Percentiles rank a stretch among this genome's conserved stretches.
Evolutionary conservation across 495 filamentous ascomycete species (phyloP).

Genomic region (Cladorrhinum samala): DNA sequence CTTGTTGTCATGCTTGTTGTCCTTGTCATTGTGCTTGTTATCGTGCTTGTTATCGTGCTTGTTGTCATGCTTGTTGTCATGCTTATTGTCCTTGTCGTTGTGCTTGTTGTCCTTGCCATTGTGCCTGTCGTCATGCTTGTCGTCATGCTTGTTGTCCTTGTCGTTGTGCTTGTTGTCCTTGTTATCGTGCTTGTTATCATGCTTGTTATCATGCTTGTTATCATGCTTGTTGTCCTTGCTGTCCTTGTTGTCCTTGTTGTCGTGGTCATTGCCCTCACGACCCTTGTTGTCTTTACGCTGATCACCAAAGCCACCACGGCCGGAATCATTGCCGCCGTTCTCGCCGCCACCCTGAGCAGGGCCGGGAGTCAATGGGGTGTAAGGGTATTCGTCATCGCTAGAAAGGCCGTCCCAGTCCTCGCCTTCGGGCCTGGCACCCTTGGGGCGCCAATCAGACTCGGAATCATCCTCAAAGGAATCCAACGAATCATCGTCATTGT

Average conservation of each 20-base stretch:
- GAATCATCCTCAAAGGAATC: neutral
- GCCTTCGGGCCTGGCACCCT: neutral
- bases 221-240: neutral
- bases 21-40: neutral
- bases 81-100: neutral
- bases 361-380: neutral
- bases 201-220: slow-evolving; percentile 2
- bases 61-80: neutral
- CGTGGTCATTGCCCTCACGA: neutral
- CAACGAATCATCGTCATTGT: neutral
- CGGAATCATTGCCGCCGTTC: slow-evolving; percentile 1
- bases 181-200: neutral
- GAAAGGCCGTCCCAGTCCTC: neutral
- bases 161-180: too few species aligned
- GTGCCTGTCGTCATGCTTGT: neutral
- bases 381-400: neutral
- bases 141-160: neutral
- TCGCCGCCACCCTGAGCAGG: neutral
- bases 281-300: slow-evolving; percentile 3
- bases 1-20: neutral
- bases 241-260: slow-evolving; percentile 4
- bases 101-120: neutral
- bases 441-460: neutral
- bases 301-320: neutral
- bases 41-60: neutral